Evolutionary conservation across 495 filamentous ascomycete genomes (phyloP).

Genomic region (Friedmanniomyces simplex): DNA sequence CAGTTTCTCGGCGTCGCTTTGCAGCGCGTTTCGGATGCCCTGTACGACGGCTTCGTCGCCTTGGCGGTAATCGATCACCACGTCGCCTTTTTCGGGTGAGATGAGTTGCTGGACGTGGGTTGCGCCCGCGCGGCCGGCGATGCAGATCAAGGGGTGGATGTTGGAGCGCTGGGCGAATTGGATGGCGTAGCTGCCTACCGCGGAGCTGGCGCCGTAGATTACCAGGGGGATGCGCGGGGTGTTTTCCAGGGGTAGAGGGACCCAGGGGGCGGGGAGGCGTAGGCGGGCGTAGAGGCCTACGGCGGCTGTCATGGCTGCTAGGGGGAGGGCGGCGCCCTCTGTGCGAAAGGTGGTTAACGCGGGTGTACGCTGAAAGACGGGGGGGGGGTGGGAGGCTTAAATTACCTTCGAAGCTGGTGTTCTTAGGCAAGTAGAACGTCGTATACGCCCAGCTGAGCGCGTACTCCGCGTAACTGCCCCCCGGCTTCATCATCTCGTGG

Average conservation of each 20-base stretch:
- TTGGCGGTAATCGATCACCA: constrained; percentile 59
- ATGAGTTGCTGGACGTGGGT: constrained; percentile 49
- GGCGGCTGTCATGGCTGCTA: constrained; percentile 67
- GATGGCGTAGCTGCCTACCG: constrained; percentile 59
- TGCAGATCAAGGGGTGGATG: constrained; percentile 60
- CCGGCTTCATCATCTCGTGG: constrained; percentile 47
- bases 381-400: no score
- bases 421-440: constrained; percentile 58
- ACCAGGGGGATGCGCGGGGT: constrained; percentile 41
- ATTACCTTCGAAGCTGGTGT: constrained; percentile 57
- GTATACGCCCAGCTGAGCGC: constrained; percentile 53
- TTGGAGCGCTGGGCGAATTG: constrained; percentile 59
- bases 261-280: constrained; percentile 56
- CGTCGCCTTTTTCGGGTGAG: constrained; percentile 55
- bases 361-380: no score
- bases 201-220: constrained; percentile 56
- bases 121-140: constrained; percentile 48
- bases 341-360: no score
- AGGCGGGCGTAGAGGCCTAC: constrained; percentile 51
- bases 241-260: constrained; percentile 19
- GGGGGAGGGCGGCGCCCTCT: constrained; percentile 62
- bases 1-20: constrained; percentile 20
- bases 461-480: constrained; percentile 63
- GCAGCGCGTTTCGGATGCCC: constrained; percentile 40
- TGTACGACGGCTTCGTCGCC: constrained; percentile 45